Evolutionary conservation across 2,329 filamentous ascomycete genomes (phyloP).

Genomic region (Albifimbria verrucaria): DNA sequence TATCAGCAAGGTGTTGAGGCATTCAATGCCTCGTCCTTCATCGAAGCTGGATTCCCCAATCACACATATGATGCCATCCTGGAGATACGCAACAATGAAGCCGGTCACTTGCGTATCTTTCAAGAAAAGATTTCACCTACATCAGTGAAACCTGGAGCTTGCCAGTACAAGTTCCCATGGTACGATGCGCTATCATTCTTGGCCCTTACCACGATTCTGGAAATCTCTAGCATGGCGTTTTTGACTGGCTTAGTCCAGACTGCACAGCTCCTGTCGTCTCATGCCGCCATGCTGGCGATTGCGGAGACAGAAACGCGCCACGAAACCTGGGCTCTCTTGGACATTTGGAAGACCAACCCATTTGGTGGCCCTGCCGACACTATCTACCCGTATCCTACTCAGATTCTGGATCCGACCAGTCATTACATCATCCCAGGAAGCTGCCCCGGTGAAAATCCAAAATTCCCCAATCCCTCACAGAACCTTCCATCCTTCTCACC

Average conservation of each 20-base stretch:
- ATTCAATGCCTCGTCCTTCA: constrained; percentile 27
- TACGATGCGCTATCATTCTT: constrained; percentile 1
- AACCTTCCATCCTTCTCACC: not conserved
- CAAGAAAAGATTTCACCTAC: constrained; percentile 37
- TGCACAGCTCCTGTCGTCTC: constrained; percentile 27
- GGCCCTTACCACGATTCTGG: constrained; percentile 29
- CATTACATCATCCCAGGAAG: not conserved
- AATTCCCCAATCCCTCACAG: not conserved
- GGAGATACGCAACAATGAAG: constrained; percentile 43
- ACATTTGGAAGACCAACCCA: constrained; percentile 28
- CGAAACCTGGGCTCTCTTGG: constrained; percentile 37
- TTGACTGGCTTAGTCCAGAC: constrained; percentile 32
- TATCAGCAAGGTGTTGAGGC: constrained; percentile 36
- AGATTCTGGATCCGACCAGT: constrained; percentile 35
- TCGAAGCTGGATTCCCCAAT: constrained; percentile 30
- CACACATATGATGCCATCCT: constrained; percentile 21
- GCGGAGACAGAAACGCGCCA: constrained; percentile 35
- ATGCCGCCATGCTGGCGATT: constrained; percentile 31
- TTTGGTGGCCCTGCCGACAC: constrained; percentile 39
- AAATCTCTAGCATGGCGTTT: constrained; percentile 36
- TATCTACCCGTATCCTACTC: constrained; percentile 37
- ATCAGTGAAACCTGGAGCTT: constrained; percentile 32
- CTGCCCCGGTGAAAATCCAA: not conserved
- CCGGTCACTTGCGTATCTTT: constrained; percentile 41
- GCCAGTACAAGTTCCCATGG: not conserved